phyloP scores from a whole-genome alignment of 2,329 filamentous ascomycete species.

The Diaporthe sp. region DNA sequence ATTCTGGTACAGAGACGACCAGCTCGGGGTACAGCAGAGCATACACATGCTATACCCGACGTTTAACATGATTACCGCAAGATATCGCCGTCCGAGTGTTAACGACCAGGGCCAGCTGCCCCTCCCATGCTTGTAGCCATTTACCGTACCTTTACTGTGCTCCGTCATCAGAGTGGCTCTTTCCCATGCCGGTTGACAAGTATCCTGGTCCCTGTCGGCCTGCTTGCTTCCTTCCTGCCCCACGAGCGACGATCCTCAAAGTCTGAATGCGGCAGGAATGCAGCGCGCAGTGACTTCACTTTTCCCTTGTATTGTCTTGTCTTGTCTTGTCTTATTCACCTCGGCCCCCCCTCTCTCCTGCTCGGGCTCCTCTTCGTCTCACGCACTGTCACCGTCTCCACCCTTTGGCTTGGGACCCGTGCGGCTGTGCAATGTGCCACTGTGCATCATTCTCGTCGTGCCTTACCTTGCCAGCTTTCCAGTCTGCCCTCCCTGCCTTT shows the following conservation, averaged over 20 bases:
- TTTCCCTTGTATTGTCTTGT: slow-evolving; percentile 20
- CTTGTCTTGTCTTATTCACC: slow-evolving; percentile 23
- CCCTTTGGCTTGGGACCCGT: slow-evolving; percentile 14
- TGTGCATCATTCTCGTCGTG: slow-evolving; percentile 23
- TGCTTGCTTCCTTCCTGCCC: slow-evolving; percentile 13
- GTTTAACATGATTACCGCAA: neutral
- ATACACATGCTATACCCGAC: neutral
- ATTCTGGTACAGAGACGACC: neutral
- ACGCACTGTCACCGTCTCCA: slow-evolving; percentile 12
- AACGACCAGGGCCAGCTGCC: neutral
- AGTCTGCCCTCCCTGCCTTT: neutral
- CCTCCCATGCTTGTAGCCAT: neutral
- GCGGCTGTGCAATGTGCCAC: slow-evolving; percentile 28
- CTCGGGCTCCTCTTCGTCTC: neutral
- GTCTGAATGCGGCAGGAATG: slow-evolving; percentile 28
- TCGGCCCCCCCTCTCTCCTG: neutral
- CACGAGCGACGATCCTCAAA: slow-evolving; percentile 33
- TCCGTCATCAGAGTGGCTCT: neutral
- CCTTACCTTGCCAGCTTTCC: neutral
- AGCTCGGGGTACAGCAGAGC: neutral
- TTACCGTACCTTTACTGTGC: neutral
- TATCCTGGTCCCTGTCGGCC: slow-evolving; percentile 20
- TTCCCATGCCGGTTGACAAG: slow-evolving; percentile 10
- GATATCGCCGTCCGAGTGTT: neutral
- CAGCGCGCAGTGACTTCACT: slow-evolving; percentile 21